Evolutionary conservation across 352 stramenopile species (phyloP), one percentile per base, ranked within the genome.

Genomic region (Phytophthora quininea): DNA sequence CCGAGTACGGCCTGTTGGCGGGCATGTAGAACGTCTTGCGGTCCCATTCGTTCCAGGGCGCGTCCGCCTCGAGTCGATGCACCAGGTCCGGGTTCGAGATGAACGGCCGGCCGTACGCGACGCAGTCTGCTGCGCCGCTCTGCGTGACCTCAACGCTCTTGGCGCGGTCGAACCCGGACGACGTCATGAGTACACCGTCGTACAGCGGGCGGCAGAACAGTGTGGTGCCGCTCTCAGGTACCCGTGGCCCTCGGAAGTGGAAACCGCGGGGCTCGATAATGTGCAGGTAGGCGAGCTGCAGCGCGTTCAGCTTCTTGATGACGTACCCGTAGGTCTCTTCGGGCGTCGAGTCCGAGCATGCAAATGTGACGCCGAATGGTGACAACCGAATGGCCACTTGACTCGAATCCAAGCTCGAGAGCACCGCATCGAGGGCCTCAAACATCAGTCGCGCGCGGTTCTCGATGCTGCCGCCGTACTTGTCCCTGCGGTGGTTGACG

Each of bases 81-180:
- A 88, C 77, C 9, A 92, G 62, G 65, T 92, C 83, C 48, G 84
- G 84, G 53, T 90, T 92, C 11, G 80, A 73, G 64, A 92, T 90
- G 68, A 90, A 92, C 14, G 67, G 62, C 15, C 80, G 76, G 12
- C 84, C 83, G 65, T 82, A 92, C 19, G 76, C 83, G 12, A 92
- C 77, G 31, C 67, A 71, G 54, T 92, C 81, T 4, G 67, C 80
- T 1, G 51, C 27, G 19, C 74, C 81, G 35, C 64, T 70, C 12
- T 70, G 55, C 8, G 86, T 71, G 40, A 73, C 66, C 32, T 76
- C 50, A 5, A 79, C 57, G 3, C 71, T 79, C 33, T 71, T 71
- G 3, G 61, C 63, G 24, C 72, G 71, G 24, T 79, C 64, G 55
- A 86, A 90, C 27, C 76, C 81, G 3, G 79, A 85, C 19, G 77